A percentile compares a stretch with the other conserved stretches of the same genome.
phyloP scores from a whole-genome alignment of 2,329 filamentous ascomycete species.

The Elsinoe necatrix region DNA sequence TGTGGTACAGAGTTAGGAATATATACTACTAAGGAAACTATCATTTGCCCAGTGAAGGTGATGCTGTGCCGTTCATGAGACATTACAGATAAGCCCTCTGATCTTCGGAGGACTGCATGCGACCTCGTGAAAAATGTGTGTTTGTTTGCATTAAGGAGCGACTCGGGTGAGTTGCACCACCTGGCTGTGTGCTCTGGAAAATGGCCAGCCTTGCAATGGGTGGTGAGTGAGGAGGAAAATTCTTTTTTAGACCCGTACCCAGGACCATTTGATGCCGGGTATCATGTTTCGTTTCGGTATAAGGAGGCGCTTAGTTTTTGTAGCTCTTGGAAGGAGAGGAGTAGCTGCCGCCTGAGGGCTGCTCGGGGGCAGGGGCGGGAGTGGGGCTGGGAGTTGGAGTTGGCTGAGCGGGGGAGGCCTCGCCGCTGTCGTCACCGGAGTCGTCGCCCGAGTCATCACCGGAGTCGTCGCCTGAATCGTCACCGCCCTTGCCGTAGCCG shows the following conservation, averaged over 20 bases:
- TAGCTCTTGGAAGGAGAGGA: slow-evolving; percentile 1
- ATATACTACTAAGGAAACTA: neutral
- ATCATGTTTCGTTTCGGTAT: neutral
- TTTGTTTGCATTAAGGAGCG: neutral
- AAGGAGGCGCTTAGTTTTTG: slow-evolving; percentile 2
- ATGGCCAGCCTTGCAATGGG: neutral
- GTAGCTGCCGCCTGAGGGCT: slow-evolving; percentile 9
- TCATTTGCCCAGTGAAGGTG: neutral
- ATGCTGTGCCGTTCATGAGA: neutral
- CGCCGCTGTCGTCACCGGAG: neutral
- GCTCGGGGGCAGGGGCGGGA: neutral
- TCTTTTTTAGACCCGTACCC: neutral
- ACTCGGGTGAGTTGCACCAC: neutral
- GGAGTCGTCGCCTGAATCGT: neutral
- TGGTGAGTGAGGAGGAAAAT: neutral
- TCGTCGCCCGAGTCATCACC: neutral
- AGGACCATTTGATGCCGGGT: neutral
- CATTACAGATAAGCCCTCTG: neutral
- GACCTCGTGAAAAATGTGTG: too few relatives aligned
- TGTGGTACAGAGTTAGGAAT: too few relatives aligned
- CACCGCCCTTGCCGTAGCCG: neutral
- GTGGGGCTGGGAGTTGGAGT: neutral
- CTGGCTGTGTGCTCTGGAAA: neutral
- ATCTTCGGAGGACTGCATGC: too few relatives aligned
- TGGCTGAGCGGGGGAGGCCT: neutral